These are phyloP conservation scores for Prorocentrum cordatum DNA, from an alignment of 169 alveolate genomes.

Conservation along the genomic window DNA sequence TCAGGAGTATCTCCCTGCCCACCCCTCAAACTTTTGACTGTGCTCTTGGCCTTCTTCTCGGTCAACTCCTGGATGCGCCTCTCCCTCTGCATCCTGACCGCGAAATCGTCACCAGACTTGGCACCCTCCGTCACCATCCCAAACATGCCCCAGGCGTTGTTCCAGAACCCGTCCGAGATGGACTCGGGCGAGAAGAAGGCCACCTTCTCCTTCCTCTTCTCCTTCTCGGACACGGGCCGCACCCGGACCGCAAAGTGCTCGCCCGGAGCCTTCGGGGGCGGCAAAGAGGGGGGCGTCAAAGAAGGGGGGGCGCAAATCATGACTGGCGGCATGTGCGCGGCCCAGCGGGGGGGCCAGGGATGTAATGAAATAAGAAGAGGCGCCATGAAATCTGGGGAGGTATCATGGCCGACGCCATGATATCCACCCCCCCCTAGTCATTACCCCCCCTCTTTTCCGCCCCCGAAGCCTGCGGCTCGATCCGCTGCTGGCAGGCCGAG, in stretches of 20 bases:
- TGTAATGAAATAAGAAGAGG: background rate
- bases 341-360: no score
- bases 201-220: background rate
- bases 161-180: constrained; percentile 32
- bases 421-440: background rate
- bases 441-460: background rate
- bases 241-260: background rate
- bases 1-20: no score
- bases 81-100: background rate
- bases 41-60: background rate
- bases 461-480: constrained; percentile 22
- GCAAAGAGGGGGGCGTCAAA: background rate
- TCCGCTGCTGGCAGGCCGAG: constrained; percentile 37
- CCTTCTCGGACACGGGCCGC: no score
- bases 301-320: no score
- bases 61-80: background rate
- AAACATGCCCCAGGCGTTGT: constrained; percentile 36
- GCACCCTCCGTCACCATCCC: constrained; percentile 34
- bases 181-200: constrained; percentile 43
- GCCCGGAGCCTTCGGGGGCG: background rate
- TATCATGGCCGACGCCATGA: background rate
- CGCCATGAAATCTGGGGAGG: background rate
- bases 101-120: constrained; percentile 22
- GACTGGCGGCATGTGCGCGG: no score
- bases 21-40: no score